A percentile compares a stretch with the other conserved stretches of the same genome.
Evolutionary conservation across 495 filamentous ascomycete genomes (phyloP).

Genomic region (Hyaloscypha variabilis): DNA sequence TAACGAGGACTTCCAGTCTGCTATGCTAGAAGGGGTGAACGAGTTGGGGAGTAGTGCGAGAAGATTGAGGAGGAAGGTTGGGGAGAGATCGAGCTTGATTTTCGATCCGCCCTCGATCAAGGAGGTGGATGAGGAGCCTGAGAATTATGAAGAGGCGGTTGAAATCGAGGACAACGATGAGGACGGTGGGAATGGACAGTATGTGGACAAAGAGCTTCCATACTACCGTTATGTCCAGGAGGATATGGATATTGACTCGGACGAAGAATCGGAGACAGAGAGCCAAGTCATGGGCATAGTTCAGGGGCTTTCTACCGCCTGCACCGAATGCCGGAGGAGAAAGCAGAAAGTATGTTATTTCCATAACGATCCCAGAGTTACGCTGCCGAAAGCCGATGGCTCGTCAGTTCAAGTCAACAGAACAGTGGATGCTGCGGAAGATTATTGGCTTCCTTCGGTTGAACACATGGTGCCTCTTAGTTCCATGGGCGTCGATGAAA

Average conservation of each 20-base stretch:
- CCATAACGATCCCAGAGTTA: too few relatives aligned
- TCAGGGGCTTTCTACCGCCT: too few relatives aligned
- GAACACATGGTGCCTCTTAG: too few relatives aligned
- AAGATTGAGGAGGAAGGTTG: slow-evolving; percentile 49
- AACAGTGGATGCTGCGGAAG: too few relatives aligned
- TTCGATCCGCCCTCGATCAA: slow-evolving; percentile 54
- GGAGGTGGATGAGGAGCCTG: slow-evolving; percentile 53
- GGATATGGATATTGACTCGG: slow-evolving; percentile 35
- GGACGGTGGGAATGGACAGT: slow-evolving; percentile 30
- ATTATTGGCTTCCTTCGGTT: too few relatives aligned
- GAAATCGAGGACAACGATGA: slow-evolving; percentile 40
- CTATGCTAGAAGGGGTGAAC: slow-evolving; percentile 29
- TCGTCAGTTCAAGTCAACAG: too few relatives aligned
- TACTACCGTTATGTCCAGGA: slow-evolving; percentile 50
- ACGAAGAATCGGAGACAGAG: too few relatives aligned
- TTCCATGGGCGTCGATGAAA: too few relatives aligned
- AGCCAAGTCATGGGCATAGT: too few relatives aligned
- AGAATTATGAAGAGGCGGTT: slow-evolving; percentile 49
- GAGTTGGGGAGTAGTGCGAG: slow-evolving; percentile 48
- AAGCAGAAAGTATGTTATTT: too few relatives aligned
- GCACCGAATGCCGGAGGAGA: too few relatives aligned
- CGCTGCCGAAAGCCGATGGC: too few relatives aligned
- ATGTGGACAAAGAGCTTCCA: slow-evolving; percentile 44
- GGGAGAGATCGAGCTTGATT: slow-evolving; percentile 50
- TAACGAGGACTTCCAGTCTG: slow-evolving; percentile 49